Percentiles rank a stretch among this genome's conserved stretches.
Evolutionary conservation across 2,329 filamentous ascomycete species (phyloP).

Genomic region (Fusarium marasasianum): DNA sequence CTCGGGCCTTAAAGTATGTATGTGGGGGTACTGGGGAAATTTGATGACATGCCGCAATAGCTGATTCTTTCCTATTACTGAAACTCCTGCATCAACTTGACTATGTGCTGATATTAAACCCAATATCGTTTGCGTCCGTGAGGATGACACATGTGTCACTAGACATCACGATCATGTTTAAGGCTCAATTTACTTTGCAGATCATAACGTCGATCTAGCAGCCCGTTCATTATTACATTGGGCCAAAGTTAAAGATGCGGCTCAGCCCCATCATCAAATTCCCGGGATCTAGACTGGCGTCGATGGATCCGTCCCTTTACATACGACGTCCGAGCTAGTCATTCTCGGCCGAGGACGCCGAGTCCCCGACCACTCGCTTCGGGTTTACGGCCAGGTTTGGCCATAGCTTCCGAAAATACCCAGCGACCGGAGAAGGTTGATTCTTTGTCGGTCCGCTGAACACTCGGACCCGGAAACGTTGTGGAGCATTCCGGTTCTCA

Average conservation of each 20-base stretch:
- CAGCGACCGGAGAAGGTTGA: background rate
- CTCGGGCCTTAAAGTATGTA: background rate
- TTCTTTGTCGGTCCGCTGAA: conserved; percentile 1
- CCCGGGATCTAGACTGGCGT: background rate
- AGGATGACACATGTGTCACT: background rate
- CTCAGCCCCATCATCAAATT: conserved; percentile 3
- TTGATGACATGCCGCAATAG: conserved; percentile 15
- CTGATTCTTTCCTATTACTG: conserved; percentile 1
- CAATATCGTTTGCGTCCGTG: background rate
- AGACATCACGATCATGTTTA: background rate
- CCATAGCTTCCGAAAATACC: background rate
- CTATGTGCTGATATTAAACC: background rate
- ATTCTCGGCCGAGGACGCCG: conserved; percentile 2
- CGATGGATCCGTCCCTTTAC: background rate
- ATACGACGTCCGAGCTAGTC: background rate
- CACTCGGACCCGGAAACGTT: background rate
- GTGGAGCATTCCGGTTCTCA: background rate
- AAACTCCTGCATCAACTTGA: conserved; percentile 1
- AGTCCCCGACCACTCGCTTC: background rate
- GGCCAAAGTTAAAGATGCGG: conserved; percentile 3
- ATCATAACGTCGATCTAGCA: conserved; percentile 5
- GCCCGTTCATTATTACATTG: background rate
- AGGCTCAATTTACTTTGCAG: background rate
- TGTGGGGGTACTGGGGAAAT: conserved; percentile 26
- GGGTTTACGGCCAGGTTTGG: background rate